Evolutionary conservation across 805 yeast species (phyloP), one percentile per base, ranked within the genome.

Genomic region (Starmerella kuoi): DNA sequence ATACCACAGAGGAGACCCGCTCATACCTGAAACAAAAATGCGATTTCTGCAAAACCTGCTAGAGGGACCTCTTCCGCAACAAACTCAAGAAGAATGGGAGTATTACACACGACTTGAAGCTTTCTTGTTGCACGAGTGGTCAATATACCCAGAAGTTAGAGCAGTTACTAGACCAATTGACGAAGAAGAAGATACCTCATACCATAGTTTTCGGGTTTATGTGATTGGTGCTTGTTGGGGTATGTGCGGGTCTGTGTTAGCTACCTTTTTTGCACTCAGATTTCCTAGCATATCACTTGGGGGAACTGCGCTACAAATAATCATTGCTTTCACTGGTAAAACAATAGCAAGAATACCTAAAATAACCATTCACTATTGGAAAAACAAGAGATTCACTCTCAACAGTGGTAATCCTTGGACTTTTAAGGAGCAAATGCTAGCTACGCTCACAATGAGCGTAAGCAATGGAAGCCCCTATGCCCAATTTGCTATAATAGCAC

Each of bases 121-220:
- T 2, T 67, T 64, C 18, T 51, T 71, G 30, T 59, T 61, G 31
- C 43, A 47, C 31, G 59, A 54, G 45, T 69, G 68, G 56, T 73
- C 78, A 1, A 76, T 77, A 2, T 74, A 74, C 48, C 76, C 79
- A 2, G 79, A 76, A 53, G 76, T 76, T n/a, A 59, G 80, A 21
- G 69, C 79, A 5, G 70, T 74, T 23, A 68, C 72, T 3, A 69
- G 68, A 26, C 70, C 77, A 1, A 61, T 54, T 32, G 79, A 73
- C 49, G 77, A 74, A 42, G 40, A 34, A 65, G 67, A 48, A 5
- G 44, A 50, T 15, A 66, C 68, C 1, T 62, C 60, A 33, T 63
- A 61, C 35, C 76, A 74, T 39, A 72, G 75, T 5, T 49, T 72
- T 38, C 63, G 80, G 40, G 72, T 68, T 5, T 74, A 73, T 55